Percentiles rank a stretch among this genome's conserved stretches.
Evolutionary conservation across 768 basidiomycete species (phyloP).

Genomic region (Xanthoconium purpureum): DNA sequence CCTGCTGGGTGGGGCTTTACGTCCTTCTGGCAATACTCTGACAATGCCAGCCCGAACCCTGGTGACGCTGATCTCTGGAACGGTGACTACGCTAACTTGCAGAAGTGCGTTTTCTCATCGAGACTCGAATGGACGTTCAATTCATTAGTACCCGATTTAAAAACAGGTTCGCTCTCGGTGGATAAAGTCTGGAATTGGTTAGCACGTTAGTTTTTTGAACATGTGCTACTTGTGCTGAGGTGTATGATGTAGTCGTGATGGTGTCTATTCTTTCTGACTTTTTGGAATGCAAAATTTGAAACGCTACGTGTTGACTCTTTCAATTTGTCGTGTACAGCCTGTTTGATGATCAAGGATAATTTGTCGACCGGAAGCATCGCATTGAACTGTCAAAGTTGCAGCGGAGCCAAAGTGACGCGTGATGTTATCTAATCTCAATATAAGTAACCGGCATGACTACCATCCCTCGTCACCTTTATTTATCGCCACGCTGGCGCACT

Average conservation of each 20-base stretch:
- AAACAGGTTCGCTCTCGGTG: slow-evolving; percentile 23
- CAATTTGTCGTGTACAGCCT: too few relatives aligned
- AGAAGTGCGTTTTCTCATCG: slow-evolving; percentile 28
- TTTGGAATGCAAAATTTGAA: too few relatives aligned
- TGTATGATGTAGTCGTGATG: too few relatives aligned
- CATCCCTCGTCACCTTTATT: neutral
- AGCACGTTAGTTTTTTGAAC: neutral
- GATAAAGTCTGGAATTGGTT: neutral
- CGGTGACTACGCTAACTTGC: slow-evolving; percentile 44
- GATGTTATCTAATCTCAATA: slow-evolving; percentile 19
- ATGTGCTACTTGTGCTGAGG: neutral
- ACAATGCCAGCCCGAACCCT: slow-evolving; percentile 48
- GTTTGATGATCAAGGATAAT: too few relatives aligned
- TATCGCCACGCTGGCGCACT: neutral
- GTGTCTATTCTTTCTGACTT: too few relatives aligned
- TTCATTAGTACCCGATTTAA: neutral
- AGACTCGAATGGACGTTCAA: neutral
- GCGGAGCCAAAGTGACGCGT: too few relatives aligned
- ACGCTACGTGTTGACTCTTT: too few relatives aligned
- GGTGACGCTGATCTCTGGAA: slow-evolving; percentile 60
- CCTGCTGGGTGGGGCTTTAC: slow-evolving; percentile 56
- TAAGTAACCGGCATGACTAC: neutral
- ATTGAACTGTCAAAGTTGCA: too few relatives aligned
- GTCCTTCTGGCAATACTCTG: slow-evolving; percentile 63
- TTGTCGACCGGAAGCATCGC: too few relatives aligned